A percentile compares a stretch with the other conserved stretches of the same genome.
Evolutionary conservation across 2,329 filamentous ascomycete genomes (phyloP).

Genomic region (Sclerotinia minor): DNA sequence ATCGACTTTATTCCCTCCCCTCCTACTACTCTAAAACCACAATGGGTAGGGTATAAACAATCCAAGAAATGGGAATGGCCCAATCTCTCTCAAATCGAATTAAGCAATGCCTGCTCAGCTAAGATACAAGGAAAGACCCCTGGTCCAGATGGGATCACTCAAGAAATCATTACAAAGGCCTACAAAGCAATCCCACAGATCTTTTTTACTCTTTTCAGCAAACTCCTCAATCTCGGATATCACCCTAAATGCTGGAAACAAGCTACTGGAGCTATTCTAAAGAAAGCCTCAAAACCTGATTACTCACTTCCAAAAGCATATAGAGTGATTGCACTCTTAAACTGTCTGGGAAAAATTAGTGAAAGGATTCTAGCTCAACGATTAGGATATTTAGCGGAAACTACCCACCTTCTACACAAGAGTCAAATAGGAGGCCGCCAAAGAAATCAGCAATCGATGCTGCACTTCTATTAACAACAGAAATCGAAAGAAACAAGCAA

Average conservation of each 20-base stretch:
- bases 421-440: too few species aligned
- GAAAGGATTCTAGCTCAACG: constrained; percentile 18
- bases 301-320: not conserved
- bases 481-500: too few species aligned
- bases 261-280: too few species aligned
- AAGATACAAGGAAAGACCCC: not conserved
- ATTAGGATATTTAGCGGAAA: constrained; percentile 23
- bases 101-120: not conserved
- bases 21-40: too few species aligned
- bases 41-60: too few species aligned
- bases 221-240: too few species aligned
- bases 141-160: not conserved
- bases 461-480: too few species aligned
- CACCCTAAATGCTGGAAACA: too few species aligned
- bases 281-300: not conserved
- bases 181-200: not conserved
- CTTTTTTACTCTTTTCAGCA: not conserved
- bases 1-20: too few species aligned
- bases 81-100: too few species aligned
- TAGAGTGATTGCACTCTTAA: not conserved
- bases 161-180: not conserved
- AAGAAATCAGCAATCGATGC: too few species aligned
- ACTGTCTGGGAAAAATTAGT: constrained; percentile 11
- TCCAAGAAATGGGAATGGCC: too few species aligned
- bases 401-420: constrained; percentile 13